A percentile compares a stretch with the other conserved stretches of the same genome.
Conservation (phyloP, 2,329 filamentous ascomycete genomes). For the Ascochyta viciae-villosae region DNA sequence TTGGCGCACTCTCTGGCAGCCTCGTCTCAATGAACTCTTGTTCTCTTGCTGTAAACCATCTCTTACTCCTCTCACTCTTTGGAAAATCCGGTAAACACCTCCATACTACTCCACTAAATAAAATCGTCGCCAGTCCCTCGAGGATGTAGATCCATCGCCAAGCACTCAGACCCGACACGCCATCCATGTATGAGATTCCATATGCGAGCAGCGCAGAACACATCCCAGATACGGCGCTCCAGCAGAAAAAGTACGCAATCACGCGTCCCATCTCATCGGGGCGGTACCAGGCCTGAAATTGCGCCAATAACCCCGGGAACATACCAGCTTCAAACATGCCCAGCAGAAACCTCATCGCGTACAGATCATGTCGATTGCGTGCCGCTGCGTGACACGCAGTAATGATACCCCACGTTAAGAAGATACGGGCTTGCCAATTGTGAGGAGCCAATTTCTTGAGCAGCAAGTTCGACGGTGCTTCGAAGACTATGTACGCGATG, state of each 20-base stretch:
- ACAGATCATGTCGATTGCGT: conserved; percentile 32
- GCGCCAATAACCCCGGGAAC: conserved; percentile 39
- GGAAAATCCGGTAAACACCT: conserved; percentile 55
- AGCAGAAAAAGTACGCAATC: conserved; percentile 46
- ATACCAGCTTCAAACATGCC: conserved; percentile 38
- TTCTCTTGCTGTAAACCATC: conserved; percentile 50
- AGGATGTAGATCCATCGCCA: conserved; percentile 53
- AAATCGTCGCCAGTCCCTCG: conserved; percentile 53
- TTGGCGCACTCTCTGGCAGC: conserved; percentile 50
- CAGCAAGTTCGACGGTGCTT: conserved; percentile 46
- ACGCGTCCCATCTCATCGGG: conserved; percentile 49
- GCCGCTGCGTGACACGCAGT: conserved; percentile 41
- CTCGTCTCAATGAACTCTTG: conserved; percentile 52
- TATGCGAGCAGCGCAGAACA: conserved; percentile 40
- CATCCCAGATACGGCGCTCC: conserved; percentile 43
- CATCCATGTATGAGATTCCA: conserved; percentile 32
- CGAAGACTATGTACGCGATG: conserved; percentile 33
- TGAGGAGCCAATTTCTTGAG: conserved; percentile 48
- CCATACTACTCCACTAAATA: conserved; percentile 51
- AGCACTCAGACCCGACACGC: conserved; percentile 22
- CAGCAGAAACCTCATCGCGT: conserved; percentile 32
- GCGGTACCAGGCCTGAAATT: conserved; percentile 49
- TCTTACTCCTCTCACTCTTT: conserved; percentile 47
- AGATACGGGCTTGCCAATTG: conserved; percentile 46
- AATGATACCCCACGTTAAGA: conserved; percentile 35